Conservation (phyloP, 2,329 filamentous ascomycete genomes). For the Fonsecaea nubica region DNA sequence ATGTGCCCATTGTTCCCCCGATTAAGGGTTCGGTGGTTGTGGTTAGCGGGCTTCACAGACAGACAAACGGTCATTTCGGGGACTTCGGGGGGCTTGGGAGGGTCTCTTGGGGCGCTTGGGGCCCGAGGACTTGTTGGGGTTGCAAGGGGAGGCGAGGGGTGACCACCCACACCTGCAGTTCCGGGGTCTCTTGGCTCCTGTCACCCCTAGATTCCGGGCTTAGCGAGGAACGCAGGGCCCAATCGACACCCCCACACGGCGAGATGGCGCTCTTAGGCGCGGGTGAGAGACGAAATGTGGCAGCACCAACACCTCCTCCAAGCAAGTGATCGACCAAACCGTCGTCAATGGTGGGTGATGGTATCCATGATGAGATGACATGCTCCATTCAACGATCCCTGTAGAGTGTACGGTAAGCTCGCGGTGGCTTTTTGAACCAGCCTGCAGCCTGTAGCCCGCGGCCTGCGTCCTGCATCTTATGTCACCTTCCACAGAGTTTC, state of each 20-base stretch:
- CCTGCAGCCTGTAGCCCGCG: background rate
- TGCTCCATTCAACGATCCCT: background rate
- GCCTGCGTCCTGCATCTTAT: no score
- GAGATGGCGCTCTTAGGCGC: constrained; percentile 10
- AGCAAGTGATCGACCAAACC: background rate
- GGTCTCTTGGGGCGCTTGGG: background rate
- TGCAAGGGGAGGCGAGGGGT: background rate
- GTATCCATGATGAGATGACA: background rate
- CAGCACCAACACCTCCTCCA: background rate
- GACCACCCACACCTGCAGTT: background rate
- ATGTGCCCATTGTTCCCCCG: constrained; percentile 5
- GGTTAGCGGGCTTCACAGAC: background rate
- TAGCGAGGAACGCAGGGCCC: constrained; percentile 11
- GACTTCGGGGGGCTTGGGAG: constrained; percentile 3
- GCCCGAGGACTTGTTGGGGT: background rate
- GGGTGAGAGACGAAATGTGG: background rate
- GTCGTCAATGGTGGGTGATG: background rate
- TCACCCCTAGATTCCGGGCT: constrained; percentile 9
- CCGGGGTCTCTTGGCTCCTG: constrained; percentile 3
- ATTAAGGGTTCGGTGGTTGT: constrained; percentile 2
- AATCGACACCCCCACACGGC: constrained; percentile 1
- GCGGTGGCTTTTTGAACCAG: constrained; percentile 11
- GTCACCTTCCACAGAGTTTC: constrained; percentile 9
- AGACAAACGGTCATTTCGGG: background rate
- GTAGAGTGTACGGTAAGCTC: background rate